Evolutionary conservation across 192 early-diverging fungal genomes (phyloP).

Genomic region (Rhizophlyctis rosea): DNA sequence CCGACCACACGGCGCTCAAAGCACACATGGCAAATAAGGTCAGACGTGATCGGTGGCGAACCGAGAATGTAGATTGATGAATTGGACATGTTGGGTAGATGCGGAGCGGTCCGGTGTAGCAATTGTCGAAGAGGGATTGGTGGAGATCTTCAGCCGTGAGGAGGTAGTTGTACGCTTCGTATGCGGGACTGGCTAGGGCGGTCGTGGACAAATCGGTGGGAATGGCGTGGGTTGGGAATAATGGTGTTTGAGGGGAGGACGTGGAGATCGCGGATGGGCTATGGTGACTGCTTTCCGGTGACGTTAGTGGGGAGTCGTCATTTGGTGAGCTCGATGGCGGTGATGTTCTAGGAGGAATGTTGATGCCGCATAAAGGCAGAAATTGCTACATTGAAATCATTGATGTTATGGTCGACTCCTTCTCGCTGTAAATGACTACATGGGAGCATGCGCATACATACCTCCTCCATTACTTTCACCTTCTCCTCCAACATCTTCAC

Average conservation of each 20-base stretch:
- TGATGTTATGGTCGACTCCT: too few species aligned
- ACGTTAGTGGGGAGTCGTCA: too few species aligned
- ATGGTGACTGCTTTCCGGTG: too few species aligned
- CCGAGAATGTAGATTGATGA: background rate
- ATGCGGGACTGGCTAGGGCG: background rate
- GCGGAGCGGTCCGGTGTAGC: background rate
- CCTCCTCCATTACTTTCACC: conserved; percentile 1
- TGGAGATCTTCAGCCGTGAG: background rate
- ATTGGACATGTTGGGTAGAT: background rate
- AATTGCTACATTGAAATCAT: too few species aligned
- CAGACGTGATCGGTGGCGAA: background rate
- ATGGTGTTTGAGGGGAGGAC: background rate
- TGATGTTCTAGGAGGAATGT: too few species aligned
- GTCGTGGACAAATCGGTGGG: background rate
- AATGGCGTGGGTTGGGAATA: background rate
- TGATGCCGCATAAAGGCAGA: too few species aligned
- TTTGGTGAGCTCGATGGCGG: too few species aligned
- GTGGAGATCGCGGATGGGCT: too few species aligned
- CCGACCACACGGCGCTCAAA: conserved; percentile 10
- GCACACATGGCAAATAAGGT: conserved; percentile 9
- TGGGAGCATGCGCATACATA: too few species aligned
- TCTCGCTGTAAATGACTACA: too few species aligned
- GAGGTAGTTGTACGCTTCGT: background rate
- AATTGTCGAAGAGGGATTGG: background rate
- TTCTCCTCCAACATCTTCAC: background rate